Evolutionary conservation across 73 alveolate genomes (phyloP).

Genomic region (Diophrys appendiculata): DNA sequence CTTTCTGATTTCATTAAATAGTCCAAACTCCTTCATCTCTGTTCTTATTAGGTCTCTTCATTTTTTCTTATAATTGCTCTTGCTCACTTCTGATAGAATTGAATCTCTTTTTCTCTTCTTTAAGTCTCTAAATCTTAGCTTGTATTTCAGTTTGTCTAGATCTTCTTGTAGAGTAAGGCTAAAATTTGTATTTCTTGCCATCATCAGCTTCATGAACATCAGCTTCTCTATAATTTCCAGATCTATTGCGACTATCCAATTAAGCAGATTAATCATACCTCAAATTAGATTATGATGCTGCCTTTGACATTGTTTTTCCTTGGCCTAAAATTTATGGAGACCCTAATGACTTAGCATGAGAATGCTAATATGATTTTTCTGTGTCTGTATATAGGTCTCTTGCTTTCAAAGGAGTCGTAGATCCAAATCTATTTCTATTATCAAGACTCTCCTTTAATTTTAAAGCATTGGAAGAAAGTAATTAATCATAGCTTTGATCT

Average conservation of each 20-base stretch:
- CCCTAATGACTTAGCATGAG: too few species aligned
- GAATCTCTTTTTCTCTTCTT: not conserved
- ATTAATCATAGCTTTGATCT: not conserved
- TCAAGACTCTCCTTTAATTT: not conserved
- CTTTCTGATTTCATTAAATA: too few species aligned
- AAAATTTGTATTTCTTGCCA: not conserved
- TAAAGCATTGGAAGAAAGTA: not conserved
- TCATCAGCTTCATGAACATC: not conserved
- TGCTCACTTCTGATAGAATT: not conserved
- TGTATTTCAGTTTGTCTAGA: not conserved
- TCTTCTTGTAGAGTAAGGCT: not conserved
- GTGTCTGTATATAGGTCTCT: not conserved
- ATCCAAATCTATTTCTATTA: not conserved
- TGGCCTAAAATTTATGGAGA: too few species aligned
- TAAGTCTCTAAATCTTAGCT: not conserved
- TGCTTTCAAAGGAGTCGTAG: not conserved
- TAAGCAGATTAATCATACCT: not conserved
- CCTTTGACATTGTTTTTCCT: too few species aligned
- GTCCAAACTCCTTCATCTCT: conserved; percentile 1
- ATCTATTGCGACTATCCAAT: not conserved
- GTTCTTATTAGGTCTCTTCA: not conserved
- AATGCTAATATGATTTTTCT: too few species aligned
- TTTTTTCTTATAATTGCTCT: not conserved
- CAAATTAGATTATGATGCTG: too few species aligned
- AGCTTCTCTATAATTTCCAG: not conserved